Evolutionary conservation across 495 filamentous ascomycete species (phyloP).

Genomic region (Halenospora varia): DNA sequence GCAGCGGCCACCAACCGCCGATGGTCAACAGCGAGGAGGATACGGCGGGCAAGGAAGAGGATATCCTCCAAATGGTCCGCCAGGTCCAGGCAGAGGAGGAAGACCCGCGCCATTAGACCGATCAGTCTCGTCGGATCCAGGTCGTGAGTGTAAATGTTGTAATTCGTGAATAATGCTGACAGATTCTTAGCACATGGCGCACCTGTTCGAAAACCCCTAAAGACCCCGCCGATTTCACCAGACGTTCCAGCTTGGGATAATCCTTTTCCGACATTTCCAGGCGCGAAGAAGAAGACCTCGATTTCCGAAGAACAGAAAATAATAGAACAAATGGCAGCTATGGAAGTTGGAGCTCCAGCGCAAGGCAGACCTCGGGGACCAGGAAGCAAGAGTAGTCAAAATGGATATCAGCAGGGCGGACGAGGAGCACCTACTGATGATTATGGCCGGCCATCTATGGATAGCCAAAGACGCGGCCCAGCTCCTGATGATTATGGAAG

Average conservation of each 20-base stretch:
- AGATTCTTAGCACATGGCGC: constrained; percentile 7
- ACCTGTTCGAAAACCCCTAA: constrained; percentile 23
- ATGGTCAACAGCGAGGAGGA: constrained; percentile 30
- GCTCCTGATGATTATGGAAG: constrained; percentile 5
- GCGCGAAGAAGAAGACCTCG: constrained; percentile 42
- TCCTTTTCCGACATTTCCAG: constrained; percentile 64
- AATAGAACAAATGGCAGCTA: constrained; percentile 50
- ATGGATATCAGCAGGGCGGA: not conserved
- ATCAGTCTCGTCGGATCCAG: constrained; percentile 18
- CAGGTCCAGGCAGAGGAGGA: constrained; percentile 23
- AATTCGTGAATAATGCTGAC: constrained; percentile 1
- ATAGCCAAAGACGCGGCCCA: constrained; percentile 1
- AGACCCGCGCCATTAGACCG: constrained; percentile 21
- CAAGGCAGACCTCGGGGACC: constrained; percentile 8
- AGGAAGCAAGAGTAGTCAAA: constrained; percentile 4
- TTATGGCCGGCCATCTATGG: not conserved
- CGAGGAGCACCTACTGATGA: not conserved
- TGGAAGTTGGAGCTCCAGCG: constrained; percentile 48
- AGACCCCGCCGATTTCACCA: constrained; percentile 38
- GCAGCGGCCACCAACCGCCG: constrained; percentile 21
- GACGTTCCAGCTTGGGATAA: constrained; percentile 56
- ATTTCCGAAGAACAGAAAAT: constrained; percentile 42
- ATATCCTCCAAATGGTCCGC: constrained; percentile 32
- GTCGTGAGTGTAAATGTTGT: constrained; percentile 11
- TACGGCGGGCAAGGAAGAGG: constrained; percentile 37